These are phyloP conservation scores for Wickerhamomyces kurtzmanii DNA, from an alignment of 805 yeast species.

Conservation along the genomic window DNA sequence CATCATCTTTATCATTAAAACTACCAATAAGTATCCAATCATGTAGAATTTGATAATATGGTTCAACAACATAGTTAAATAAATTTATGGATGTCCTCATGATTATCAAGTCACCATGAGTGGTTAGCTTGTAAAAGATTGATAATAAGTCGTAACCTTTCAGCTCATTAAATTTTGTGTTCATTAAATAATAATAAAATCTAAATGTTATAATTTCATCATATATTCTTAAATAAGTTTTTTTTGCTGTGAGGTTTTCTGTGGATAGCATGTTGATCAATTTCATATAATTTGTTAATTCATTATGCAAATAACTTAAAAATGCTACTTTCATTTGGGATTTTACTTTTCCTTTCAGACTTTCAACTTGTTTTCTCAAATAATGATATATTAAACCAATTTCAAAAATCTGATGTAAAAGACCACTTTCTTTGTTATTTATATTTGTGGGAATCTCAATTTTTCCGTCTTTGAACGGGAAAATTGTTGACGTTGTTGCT, in stretches of 20 bases:
- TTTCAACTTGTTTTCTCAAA: conserved; percentile 24
- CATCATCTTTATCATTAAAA: conserved; percentile 40
- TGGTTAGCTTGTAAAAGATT: conserved; percentile 34
- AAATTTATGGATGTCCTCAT: conserved; percentile 30
- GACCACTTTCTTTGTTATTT: conserved; percentile 45
- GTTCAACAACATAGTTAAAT: conserved; percentile 35
- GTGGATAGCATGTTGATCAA: conserved; percentile 35
- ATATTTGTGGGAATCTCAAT: conserved; percentile 39
- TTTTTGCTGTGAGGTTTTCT: conserved; percentile 20
- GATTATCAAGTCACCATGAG: conserved; percentile 57
- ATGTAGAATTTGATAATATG: conserved; percentile 50
- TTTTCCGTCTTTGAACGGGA: conserved; percentile 28
- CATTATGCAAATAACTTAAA: conserved; percentile 31
- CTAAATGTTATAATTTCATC: conserved; percentile 50
- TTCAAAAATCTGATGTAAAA: conserved; percentile 52
- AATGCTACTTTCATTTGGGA: conserved; percentile 60
- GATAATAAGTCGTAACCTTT: conserved; percentile 46
- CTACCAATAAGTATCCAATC: conserved; percentile 69
- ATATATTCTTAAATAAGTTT: conserved; percentile 25
- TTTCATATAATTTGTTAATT: conserved; percentile 31
- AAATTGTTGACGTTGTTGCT: conserved; percentile 53
- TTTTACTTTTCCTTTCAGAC: conserved; percentile 16
- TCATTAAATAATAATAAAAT: conserved; percentile 37
- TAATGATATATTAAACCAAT: conserved; percentile 58
- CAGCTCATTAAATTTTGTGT: conserved; percentile 18